Percentiles rank a stretch among this genome's conserved stretches.
These are phyloP conservation scores for Persicaria tinctoria DNA, from an alignment of 148 eudicot genomes.

Conservation along the genomic window DNA sequence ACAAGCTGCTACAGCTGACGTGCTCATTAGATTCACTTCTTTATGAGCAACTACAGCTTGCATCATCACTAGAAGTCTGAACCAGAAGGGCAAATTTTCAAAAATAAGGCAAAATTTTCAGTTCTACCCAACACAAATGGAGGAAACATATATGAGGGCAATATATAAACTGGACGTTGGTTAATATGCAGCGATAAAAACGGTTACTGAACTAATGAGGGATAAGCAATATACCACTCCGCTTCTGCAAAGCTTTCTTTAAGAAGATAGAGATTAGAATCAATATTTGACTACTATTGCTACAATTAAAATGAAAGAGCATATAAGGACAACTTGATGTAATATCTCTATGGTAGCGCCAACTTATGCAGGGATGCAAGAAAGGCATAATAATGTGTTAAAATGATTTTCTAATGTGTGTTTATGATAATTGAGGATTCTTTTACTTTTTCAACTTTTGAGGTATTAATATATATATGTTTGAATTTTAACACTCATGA, in stretches of 20 bases:
- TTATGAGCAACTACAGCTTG: constrained; percentile 62
- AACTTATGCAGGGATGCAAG: background rate
- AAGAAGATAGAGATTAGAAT: no score
- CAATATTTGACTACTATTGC: no score
- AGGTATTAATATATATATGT: no score
- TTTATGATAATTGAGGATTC: no score
- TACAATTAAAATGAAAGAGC: no score
- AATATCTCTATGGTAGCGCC: no score
- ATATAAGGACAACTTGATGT: no score
- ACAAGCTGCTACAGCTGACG: constrained; percentile 96
- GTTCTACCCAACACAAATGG: background rate
- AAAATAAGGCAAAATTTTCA: background rate
- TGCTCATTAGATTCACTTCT: constrained; percentile 74
- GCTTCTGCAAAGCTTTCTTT: no score
- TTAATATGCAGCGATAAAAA: background rate
- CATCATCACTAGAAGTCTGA: constrained; percentile 93
- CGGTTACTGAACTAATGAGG: background rate
- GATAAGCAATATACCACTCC: no score
- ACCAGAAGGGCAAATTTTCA: background rate
- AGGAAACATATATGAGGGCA: background rate
- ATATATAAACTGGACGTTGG: background rate
- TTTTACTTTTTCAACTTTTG: no score
- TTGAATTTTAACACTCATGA: no score
- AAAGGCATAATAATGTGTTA: background rate
- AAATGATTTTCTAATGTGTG: no score